These are phyloP conservation scores for Yarrowia sp. DNA, from an alignment of 805 yeast genomes.

Conservation along the genomic window DNA sequence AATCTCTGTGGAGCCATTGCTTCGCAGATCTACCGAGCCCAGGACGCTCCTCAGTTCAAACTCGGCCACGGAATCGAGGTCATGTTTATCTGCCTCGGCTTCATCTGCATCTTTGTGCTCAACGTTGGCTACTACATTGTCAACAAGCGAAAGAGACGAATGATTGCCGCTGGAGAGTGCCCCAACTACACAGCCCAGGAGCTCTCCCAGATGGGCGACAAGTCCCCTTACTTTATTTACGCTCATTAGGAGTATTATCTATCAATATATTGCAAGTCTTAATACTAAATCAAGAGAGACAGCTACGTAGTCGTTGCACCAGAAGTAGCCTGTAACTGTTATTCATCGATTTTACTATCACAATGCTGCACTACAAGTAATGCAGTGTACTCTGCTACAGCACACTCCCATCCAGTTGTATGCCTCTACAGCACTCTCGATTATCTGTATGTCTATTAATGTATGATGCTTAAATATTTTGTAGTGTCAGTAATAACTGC, in stretches of 20 bases:
- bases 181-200: conserved; percentile 6
- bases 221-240: conserved; percentile 22
- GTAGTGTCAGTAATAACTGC: neutral
- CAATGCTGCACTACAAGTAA: no score
- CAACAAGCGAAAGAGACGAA: conserved; percentile 14
- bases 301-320: no score
- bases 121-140: conserved; percentile 2
- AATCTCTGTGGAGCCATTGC: conserved; percentile 69
- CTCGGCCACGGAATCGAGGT: conserved; percentile 60
- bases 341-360: no score
- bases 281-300: no score
- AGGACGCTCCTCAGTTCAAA: conserved; percentile 61
- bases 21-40: conserved; percentile 58
- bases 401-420: no score
- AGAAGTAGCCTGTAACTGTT: no score
- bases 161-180: conserved; percentile 21
- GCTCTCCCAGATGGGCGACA: conserved; percentile 30
- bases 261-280: no score
- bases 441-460: neutral
- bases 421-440: no score
- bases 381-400: no score
- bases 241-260: neutral
- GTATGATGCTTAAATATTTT: conserved; percentile 33
- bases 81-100: conserved; percentile 53
- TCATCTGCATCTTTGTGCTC: conserved; percentile 40